These are phyloP conservation scores for Tanacetum coccineum DNA, from an alignment of 129 eudicot genomes.

Conservation along the genomic window DNA sequence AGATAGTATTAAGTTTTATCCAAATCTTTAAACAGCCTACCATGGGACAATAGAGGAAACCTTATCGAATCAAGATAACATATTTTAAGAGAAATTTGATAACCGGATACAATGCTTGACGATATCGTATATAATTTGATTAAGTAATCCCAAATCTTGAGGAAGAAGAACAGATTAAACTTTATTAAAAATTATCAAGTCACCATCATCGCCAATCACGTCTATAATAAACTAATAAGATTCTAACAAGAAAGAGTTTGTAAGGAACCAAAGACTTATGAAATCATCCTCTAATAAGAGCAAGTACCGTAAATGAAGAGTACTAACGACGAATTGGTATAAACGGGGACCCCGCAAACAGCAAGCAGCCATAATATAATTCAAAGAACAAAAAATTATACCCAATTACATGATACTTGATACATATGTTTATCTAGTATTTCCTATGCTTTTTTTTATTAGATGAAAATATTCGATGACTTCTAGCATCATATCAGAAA, in stretches of 20 bases:
- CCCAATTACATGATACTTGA: constrained; percentile 23
- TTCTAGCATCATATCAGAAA: not conserved
- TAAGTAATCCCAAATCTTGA: constrained; percentile 9
- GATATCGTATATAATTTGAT: constrained; percentile 3
- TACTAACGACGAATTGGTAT: not conserved
- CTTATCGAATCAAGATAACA: constrained; percentile 16
- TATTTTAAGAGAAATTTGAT: not conserved
- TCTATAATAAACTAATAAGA: constrained; percentile 26
- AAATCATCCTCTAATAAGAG: constrained; percentile 15
- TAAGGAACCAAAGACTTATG: constrained; percentile 26
- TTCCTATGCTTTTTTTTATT: no score
- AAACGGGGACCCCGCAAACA: constrained; percentile 27
- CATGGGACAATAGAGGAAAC: not conserved
- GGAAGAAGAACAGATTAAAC: constrained; percentile 15
- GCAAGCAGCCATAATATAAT: constrained; percentile 21
- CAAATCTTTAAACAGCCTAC: not conserved
- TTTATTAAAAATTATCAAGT: constrained; percentile 9
- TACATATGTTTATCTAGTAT: constrained; percentile 13
- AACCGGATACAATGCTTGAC: constrained; percentile 3
- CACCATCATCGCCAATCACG: constrained; percentile 3
- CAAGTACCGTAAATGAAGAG: constrained; percentile 10
- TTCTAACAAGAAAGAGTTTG: constrained; percentile 33
- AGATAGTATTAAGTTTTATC: not conserved
- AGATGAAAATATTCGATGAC: not conserved
- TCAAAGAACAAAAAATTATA: constrained; percentile 17